A percentile compares a stretch with the other conserved stretches of the same genome.
These are phyloP conservation scores for Chaetoceros tenuissimus DNA, from an alignment of 108 stramenopile species.

Conservation along the genomic window DNA sequence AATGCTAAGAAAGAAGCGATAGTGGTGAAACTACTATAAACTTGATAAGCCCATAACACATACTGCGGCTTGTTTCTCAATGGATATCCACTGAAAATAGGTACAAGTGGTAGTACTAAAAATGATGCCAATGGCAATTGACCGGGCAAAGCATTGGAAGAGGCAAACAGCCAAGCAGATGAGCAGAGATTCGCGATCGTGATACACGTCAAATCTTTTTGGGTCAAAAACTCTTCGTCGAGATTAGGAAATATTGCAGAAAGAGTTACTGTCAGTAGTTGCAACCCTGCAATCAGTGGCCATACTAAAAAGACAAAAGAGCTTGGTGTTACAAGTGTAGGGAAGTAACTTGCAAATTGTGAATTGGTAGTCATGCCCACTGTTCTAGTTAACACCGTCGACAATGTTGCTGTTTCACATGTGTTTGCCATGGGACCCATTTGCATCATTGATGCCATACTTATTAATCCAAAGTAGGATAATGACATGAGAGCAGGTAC, in stretches of 20 bases:
- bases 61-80: background rate
- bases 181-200: background rate
- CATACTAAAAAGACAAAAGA: slow-evolving; percentile 3
- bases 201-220: background rate
- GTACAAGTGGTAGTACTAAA: background rate
- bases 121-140: background rate
- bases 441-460: background rate
- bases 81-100: slow-evolving; percentile 3
- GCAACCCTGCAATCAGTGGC: background rate
- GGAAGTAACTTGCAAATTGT: background rate
- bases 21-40: slow-evolving; percentile 5
- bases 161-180: slow-evolving; percentile 1
- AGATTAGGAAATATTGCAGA: background rate
- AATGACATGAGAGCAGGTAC: background rate
- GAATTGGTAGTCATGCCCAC: background rate
- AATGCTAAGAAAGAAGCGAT: slow-evolving; percentile 1
- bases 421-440: background rate
- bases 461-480: background rate
- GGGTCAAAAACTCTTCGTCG: background rate
- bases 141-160: background rate
- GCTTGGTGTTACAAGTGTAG: slow-evolving; percentile 1
- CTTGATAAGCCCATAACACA: background rate
- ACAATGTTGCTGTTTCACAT: background rate
- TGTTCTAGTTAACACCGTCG: background rate
- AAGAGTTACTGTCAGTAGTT: background rate